Evolutionary conservation across 2,329 filamentous ascomycete genomes (phyloP), one percentile per base, ranked within the genome.

Genomic region (Elsinoe batatas): DNA sequence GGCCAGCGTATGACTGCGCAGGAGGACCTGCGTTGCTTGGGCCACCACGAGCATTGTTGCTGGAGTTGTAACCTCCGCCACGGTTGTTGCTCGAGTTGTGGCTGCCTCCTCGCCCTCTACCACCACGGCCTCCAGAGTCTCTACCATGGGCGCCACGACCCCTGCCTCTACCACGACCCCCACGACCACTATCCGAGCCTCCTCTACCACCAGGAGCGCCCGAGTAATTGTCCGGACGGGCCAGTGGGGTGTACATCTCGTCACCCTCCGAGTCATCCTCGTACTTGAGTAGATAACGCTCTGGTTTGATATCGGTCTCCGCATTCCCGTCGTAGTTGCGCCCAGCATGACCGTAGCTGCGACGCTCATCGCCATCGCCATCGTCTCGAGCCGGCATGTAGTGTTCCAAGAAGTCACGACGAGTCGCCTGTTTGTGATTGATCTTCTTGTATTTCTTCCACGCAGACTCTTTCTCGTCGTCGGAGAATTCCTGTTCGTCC

Each of bases 401-500:
- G 11, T 51, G 30, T 17, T 51, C 32, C 33, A 51, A 20, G 33
- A 51, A 51, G 15, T 33, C 32, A 7, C 13, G 33, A 8, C 47
- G 47, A n/a, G n/a, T n/a, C n/a, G 30, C 47, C 18, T 51, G 47
- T 18, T 30, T 30, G 26, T 33, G 32, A 17, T 51, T 51, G n/a
- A 61, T 50, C 58, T 69, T 69, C 58, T 64, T 66, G 55, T 62
- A 59, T 40, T 65, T 57, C 61, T 70, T 70, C 62, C 62, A 68
- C 49, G 67, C 66, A 11, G 86, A 85, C 70, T 98, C 93, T 62
- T 88, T 87, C 71, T 98, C 93, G 64, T 98, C 93, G 62, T 98
- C 93, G 0, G 91, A 96, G 68, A 97, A 97, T 67, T 97, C 93
- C 63, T 89, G 80, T 67, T 97, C 91, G 36, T 95, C 88, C 32